Evolutionary conservation across 768 basidiomycete genomes (phyloP).

Genomic region (Tricholoma saponaceum): DNA sequence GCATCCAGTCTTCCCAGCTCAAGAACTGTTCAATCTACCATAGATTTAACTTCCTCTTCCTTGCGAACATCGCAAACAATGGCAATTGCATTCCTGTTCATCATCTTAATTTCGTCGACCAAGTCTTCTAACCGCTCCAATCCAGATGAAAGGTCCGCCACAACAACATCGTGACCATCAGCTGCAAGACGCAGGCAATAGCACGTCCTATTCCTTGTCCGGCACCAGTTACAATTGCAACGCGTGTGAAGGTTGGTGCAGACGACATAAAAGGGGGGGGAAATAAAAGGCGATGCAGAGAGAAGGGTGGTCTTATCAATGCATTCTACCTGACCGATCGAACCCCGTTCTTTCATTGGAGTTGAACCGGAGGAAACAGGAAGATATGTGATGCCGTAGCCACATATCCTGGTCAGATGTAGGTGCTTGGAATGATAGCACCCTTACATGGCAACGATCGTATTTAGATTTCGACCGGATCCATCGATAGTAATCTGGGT

Average conservation of each 20-base stretch:
- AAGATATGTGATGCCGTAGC: too few relatives aligned
- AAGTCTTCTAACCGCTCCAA: neutral
- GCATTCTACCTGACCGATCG: too few relatives aligned
- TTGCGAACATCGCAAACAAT: neutral
- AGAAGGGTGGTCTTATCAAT: too few relatives aligned
- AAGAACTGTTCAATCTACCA: neutral
- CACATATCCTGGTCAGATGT: too few relatives aligned
- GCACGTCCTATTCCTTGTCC: conserved; percentile 31
- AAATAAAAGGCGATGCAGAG: too few relatives aligned
- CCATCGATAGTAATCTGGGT: too few relatives aligned
- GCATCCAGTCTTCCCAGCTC: neutral
- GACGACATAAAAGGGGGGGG: too few relatives aligned
- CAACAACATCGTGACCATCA: conserved; percentile 27
- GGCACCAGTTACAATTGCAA: conserved; percentile 18
- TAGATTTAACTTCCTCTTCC: neutral
- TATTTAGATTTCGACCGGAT: too few relatives aligned
- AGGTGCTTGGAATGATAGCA: too few relatives aligned
- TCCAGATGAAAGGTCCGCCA: neutral
- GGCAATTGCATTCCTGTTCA: neutral
- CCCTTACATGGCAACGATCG: too few relatives aligned
- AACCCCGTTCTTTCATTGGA: too few relatives aligned
- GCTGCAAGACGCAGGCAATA: conserved; percentile 27
- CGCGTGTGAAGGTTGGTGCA: neutral
- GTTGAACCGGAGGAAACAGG: too few relatives aligned
- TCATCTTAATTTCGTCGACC: neutral